Evolutionary conservation across 2,329 filamentous ascomycete species (phyloP).

Genomic region (Sporothrix dimorphospora): DNA sequence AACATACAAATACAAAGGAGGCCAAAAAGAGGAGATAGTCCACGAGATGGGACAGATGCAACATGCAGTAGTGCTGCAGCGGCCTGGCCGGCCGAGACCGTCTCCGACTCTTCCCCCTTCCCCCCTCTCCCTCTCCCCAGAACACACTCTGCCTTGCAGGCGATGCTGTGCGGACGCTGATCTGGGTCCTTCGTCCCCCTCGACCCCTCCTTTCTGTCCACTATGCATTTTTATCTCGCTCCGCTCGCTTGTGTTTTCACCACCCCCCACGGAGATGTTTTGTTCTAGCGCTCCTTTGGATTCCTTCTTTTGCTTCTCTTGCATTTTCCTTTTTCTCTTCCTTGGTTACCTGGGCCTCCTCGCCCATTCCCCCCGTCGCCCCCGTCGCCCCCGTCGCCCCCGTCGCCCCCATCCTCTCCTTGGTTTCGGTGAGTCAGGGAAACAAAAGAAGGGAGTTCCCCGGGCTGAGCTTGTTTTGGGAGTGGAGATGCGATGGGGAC

Average conservation of each 20-base stretch:
- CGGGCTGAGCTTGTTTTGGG: background rate
- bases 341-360: background rate
- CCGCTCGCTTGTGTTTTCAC: background rate
- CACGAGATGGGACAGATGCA: background rate
- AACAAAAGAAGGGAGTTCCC: background rate
- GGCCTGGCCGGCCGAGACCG: conserved; percentile 10
- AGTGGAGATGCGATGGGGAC: background rate
- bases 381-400: too few species aligned
- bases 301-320: background rate
- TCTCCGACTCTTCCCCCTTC: background rate
- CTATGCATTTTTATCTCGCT: background rate
- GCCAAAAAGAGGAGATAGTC: background rate
- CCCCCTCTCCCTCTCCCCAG: background rate
- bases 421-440: conserved; percentile 6
- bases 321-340: background rate
- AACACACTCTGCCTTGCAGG: background rate
- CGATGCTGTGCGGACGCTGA: background rate
- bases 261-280: background rate
- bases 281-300: background rate
- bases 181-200: background rate
- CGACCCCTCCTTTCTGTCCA: background rate
- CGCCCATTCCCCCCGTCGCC: background rate
- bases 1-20: background rate
- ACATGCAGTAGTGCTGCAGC: conserved; percentile 10
- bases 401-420: background rate